A percentile compares a stretch with the other conserved stretches of the same genome.
Conservation (phyloP, 176 grass and related monocot species). For the Oryza brachyantha region DNA sequence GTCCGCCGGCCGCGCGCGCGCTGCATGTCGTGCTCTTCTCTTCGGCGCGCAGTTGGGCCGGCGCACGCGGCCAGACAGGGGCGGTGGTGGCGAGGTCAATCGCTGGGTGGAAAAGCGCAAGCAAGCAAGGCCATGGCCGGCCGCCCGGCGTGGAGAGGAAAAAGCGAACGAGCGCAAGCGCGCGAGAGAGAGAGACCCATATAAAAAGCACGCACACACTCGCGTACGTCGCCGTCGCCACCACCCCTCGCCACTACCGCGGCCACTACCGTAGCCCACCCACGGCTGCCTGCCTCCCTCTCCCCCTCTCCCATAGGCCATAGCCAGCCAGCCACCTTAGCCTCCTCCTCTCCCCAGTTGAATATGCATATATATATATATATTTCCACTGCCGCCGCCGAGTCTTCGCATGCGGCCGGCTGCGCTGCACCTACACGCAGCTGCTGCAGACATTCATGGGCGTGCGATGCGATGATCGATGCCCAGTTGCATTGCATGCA, state of each 20-base stretch:
- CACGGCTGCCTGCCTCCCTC: too few species aligned
- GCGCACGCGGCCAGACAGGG: not conserved
- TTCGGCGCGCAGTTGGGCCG: too few species aligned
- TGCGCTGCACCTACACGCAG: not conserved
- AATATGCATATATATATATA: not conserved
- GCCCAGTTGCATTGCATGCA: too few species aligned
- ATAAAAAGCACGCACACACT: not conserved
- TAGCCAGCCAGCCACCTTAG: not conserved
- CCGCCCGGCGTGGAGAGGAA: too few species aligned
- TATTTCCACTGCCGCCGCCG: constrained; percentile 8
- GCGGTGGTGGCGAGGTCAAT: constrained; percentile 13
- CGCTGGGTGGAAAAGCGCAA: not conserved
- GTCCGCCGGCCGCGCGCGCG: not conserved
- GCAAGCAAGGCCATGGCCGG: not conserved
- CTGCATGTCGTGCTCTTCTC: too few species aligned
- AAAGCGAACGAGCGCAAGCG: not conserved
- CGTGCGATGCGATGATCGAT: too few species aligned
- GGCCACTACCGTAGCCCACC: constrained; percentile 37
- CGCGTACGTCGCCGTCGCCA: too few species aligned
- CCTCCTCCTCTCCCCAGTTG: not conserved
- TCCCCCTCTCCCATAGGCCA: not conserved
- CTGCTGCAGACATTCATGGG: too few species aligned
- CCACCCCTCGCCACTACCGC: too few species aligned
- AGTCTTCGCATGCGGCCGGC: not conserved
- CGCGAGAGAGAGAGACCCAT: not conserved